A percentile compares a stretch with the other conserved stretches of the same genome.
phyloP scores from a whole-genome alignment of 257 asterid species.

The Scutellaria baicalensis region DNA sequence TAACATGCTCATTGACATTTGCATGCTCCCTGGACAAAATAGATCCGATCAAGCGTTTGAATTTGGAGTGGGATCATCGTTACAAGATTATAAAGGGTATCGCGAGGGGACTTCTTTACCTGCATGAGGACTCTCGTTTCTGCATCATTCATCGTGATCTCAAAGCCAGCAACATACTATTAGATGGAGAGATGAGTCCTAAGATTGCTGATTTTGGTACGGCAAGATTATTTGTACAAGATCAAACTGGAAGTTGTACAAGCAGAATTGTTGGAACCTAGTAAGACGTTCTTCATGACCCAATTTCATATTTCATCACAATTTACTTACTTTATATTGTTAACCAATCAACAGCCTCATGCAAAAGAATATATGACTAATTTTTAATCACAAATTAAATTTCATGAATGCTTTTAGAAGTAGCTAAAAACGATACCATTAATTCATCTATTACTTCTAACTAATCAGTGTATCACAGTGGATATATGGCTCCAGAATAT shows the following conservation, averaged over 20 bases:
- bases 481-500: slow-evolving; percentile 29
- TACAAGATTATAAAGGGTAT: slow-evolving; percentile 21
- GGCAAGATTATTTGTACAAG: slow-evolving; percentile 15
- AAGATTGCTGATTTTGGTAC: slow-evolving; percentile 24
- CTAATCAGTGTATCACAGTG: background rate
- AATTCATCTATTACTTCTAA: background rate
- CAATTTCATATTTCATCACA: background rate
- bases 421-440: no score
- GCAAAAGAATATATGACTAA: no score
- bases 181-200: slow-evolving; percentile 20
- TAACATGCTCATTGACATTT: background rate
- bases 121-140: slow-evolving; percentile 16
- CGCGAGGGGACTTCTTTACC: slow-evolving; percentile 25
- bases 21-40: background rate
- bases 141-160: slow-evolving; percentile 21
- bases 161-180: slow-evolving; percentile 13
- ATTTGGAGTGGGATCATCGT: slow-evolving; percentile 14
- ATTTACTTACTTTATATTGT: background rate
- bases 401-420: no score
- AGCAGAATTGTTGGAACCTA: slow-evolving; percentile 23
- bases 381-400: no score
- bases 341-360: background rate
- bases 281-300: slow-evolving; percentile 10
- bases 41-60: slow-evolving; percentile 5
- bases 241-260: slow-evolving; percentile 5